A percentile compares a stretch with the other conserved stretches of the same genome.
These are phyloP conservation scores for Berberis vulgaris DNA, from an alignment of 164 flowering plant genomes.

Conservation along the genomic window DNA sequence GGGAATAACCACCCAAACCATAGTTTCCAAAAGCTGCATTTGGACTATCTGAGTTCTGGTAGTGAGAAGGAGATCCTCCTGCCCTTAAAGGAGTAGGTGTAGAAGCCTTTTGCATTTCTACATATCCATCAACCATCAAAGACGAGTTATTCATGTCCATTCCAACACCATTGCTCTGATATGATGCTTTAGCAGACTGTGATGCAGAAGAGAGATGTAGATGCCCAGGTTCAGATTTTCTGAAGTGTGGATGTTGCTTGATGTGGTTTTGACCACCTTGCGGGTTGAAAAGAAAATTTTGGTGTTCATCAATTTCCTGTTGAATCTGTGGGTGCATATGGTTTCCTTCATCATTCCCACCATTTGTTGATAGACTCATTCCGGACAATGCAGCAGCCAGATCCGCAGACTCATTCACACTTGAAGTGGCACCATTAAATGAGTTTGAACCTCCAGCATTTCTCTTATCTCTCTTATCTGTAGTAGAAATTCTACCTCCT, in stretches of 20 bases:
- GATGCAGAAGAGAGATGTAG: slow-evolving; percentile 3
- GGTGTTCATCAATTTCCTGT: slow-evolving; percentile 36
- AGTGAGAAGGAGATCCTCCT: slow-evolving; percentile 38
- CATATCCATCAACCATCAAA: slow-evolving; percentile 23
- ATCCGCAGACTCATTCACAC: slow-evolving; percentile 39
- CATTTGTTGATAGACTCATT: slow-evolving; percentile 50
- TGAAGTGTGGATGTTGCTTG: slow-evolving; percentile 36
- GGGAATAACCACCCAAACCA: slow-evolving; percentile 40
- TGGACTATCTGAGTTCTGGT: slow-evolving; percentile 32
- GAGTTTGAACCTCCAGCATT: slow-evolving; percentile 19
- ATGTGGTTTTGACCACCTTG: slow-evolving; percentile 34
- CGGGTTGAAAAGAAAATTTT: slow-evolving; percentile 30
- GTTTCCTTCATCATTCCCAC: slow-evolving; percentile 31
- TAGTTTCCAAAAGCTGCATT: slow-evolving; percentile 40
- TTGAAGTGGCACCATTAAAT: slow-evolving; percentile 32
- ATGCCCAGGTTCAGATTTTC: slow-evolving; percentile 29
- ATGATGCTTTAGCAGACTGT: no score
- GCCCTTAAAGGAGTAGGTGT: slow-evolving; percentile 23
- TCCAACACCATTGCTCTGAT: no score
- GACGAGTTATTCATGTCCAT: no score
- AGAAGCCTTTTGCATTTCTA: slow-evolving; percentile 26
- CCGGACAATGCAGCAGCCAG: slow-evolving; percentile 64
- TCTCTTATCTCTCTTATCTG: slow-evolving; percentile 38
- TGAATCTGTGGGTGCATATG: slow-evolving; percentile 29
- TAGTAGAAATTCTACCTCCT: slow-evolving; percentile 28